Percentiles rank a stretch among this genome's conserved stretches.
Conservation (phyloP, 345 rosid genomes). For the Combretum micranthum region DNA sequence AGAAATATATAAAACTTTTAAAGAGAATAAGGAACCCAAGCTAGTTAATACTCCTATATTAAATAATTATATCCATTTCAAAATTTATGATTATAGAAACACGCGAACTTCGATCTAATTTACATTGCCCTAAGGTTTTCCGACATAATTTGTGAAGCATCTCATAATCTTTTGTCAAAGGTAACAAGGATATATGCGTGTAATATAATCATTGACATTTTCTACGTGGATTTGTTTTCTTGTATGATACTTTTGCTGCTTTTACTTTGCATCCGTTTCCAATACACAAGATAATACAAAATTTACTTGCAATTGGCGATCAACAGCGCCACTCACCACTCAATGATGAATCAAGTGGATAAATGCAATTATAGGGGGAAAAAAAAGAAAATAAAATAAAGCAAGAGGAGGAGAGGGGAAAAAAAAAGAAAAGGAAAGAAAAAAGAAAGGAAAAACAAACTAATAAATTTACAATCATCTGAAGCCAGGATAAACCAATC, state of each 20-base stretch:
- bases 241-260: neutral
- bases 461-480: constrained; percentile 1
- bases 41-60: no score
- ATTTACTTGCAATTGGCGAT: neutral
- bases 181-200: no score
- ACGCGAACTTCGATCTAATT: no score
- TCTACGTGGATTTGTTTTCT: no score
- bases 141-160: no score
- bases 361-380: neutral
- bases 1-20: no score
- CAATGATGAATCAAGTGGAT: neutral
- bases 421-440: neutral
- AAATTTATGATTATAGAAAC: no score
- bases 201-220: neutral
- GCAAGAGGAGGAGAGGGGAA: neutral
- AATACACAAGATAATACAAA: constrained; percentile 3
- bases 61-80: no score
- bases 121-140: no score
- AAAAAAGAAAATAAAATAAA: neutral
- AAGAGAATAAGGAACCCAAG: no score
- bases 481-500: neutral
- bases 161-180: no score
- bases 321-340: neutral
- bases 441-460: neutral
- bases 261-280: constrained; percentile 4